Evolutionary conservation across 2,329 filamentous ascomycete genomes (phyloP), one percentile per base, ranked within the genome.

Genomic region (Aspergillus hiratsukae): DNA sequence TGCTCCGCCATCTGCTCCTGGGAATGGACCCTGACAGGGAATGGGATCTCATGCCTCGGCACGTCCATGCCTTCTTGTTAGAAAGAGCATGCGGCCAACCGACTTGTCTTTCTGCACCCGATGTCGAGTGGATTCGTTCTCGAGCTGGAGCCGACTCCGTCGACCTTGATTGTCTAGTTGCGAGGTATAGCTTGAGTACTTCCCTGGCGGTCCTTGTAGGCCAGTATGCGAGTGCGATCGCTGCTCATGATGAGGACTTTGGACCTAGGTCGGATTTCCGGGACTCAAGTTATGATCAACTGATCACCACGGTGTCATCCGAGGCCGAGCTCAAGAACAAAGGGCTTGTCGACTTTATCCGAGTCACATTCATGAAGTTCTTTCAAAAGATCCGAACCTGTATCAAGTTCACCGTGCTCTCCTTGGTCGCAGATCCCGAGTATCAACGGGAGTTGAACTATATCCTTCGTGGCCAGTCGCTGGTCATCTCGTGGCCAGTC

Each of bases 351-450:
- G 14, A 37, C 5, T 17, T 37, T 37, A 37, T 37, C 14, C 31
- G 31, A 37, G 31, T 37, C 14, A n/a, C 31, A 37, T 6, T 37
- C 5, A 37, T 37, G 5, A 17, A 14, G 31, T 37, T 76, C 0
- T 58, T 78, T 28, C 70, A 70, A 19, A 74, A 72, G 3, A 46
- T 77, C 1, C 76, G 77, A 1, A 67, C 72, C 2, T 69, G 72
- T 53, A 67, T 79, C 58, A 82, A 82, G 53, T 81, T 81, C 61
- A 68, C 79, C 29, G 68, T 80, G 7, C 73, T 81, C 48, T 77
- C 80, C 8, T 69, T 80, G 21, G 75, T 82, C 60, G 80, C 80
- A 2, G 80, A 82, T 61, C 75, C 78, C 0, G 80, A 82, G 60
- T 80, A 78, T 57, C 76, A 81, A 58, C 70, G 79, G 57, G 80